Evolutionary conservation across 169 alveolate genomes (phyloP).

Genomic region (Theileria annulata): DNA sequence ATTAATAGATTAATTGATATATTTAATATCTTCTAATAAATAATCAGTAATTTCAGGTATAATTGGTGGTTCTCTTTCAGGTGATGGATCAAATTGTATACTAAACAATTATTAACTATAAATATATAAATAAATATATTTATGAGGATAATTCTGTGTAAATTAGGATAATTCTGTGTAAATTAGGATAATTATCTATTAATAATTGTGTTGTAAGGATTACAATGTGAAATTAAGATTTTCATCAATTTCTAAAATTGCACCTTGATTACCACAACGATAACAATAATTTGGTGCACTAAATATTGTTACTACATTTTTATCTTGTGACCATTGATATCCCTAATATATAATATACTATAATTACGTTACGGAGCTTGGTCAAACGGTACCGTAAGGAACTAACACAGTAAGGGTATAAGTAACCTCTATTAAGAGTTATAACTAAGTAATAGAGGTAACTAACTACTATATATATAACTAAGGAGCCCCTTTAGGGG

Average conservation of each 20-base stretch:
- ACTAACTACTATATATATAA: conserved; percentile 3
- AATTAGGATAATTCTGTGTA: too few species aligned
- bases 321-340: conserved; percentile 88
- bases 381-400: too few species aligned
- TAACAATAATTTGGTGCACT: conserved; percentile 96
- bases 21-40: conserved; percentile 49
- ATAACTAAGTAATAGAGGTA: neutral
- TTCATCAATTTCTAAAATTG: conserved; percentile 94
- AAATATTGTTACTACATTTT: conserved; percentile 91
- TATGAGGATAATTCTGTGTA: neutral
- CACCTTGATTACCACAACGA: conserved; percentile 93
- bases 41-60: conserved; percentile 47
- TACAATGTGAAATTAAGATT: conserved; percentile 76
- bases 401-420: too few species aligned
- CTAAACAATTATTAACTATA: conserved; percentile 5
- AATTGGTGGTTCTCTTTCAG: conserved; percentile 51
- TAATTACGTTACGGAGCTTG: too few species aligned
- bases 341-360: too few species aligned
- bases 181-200: neutral
- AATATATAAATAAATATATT: too few species aligned
- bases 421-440: neutral
- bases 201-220: conserved; percentile 4
- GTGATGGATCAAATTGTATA: conserved; percentile 69
- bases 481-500: too few species aligned
- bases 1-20: conserved; percentile 31